Evolutionary conservation across 192 early-diverging fungal species (phyloP).

Genomic region (Entophlyctis helioformis): DNA sequence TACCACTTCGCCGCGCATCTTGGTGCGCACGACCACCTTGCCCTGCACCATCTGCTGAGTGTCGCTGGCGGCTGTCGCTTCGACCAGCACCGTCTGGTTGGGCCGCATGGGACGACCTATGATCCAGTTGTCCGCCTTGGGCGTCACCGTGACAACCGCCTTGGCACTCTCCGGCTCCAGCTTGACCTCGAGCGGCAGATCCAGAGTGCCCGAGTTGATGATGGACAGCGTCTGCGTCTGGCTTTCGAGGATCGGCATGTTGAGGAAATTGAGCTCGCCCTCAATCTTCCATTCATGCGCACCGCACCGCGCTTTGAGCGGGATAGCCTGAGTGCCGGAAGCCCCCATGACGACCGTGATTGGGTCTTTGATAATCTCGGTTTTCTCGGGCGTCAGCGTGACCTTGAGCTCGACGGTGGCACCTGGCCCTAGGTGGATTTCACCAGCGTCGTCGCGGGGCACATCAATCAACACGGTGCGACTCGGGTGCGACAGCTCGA

Average conservation of each 20-base stretch:
- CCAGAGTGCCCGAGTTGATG: constrained; percentile 29
- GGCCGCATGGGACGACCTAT: constrained; percentile 1
- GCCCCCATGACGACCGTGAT: constrained; percentile 19
- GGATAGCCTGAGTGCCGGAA: constrained; percentile 9
- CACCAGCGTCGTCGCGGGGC: constrained; percentile 15
- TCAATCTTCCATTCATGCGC: constrained; percentile 25
- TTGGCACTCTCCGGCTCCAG: constrained; percentile 18
- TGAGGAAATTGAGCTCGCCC: constrained; percentile 23
- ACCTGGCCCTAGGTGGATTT: constrained; percentile 17
- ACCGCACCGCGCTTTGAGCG: constrained; percentile 19
- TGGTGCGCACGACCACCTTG: constrained; percentile 18
- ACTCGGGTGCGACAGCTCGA: constrained; percentile 29
- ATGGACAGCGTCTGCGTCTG: constrained; percentile 23
- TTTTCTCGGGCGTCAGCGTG: constrained; percentile 12
- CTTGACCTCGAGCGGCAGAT: constrained; percentile 27
- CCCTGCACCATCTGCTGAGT: constrained; percentile 15
- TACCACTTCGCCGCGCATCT: constrained; percentile 21
- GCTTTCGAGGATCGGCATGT: constrained; percentile 34
- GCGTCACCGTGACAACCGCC: constrained; percentile 2
- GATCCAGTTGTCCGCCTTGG: constrained; percentile 4
- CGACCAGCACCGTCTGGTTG: constrained; percentile 7
- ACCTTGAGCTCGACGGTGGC: constrained; percentile 14
- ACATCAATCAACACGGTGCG: constrained; percentile 21
- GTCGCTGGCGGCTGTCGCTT: constrained; percentile 19
- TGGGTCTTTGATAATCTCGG: constrained; percentile 30